Evolutionary conservation across 2,329 filamentous ascomycete genomes (phyloP).

Genomic region (Penicillium italicum): DNA sequence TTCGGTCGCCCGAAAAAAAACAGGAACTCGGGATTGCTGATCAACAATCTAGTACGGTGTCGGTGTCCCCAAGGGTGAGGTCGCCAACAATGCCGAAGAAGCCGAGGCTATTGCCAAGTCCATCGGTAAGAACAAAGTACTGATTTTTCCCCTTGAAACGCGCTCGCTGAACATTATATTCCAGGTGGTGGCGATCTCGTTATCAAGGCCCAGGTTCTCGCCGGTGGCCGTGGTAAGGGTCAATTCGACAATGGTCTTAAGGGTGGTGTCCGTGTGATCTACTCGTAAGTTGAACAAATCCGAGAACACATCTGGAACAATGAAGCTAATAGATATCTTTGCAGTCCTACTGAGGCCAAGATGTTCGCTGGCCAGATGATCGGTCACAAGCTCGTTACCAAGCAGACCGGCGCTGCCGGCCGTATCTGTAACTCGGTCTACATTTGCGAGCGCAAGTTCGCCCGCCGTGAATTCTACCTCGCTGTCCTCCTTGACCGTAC

Average conservation of each 20-base stretch:
- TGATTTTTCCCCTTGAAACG: neutral
- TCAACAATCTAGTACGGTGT: conserved; percentile 71
- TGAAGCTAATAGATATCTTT: conserved; percentile 13
- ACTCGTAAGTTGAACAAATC: conserved; percentile 61
- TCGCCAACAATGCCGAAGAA: conserved; percentile 78
- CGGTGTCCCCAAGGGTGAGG: conserved; percentile 83
- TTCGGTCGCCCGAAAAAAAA: conserved; percentile 14
- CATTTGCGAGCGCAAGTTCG: conserved; percentile 99
- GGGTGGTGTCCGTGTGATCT: conserved; percentile 97
- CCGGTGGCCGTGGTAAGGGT: conserved; percentile 96
- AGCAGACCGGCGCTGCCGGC: conserved; percentile 92
- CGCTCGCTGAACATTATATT: conserved; percentile 18
- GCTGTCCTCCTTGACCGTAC: conserved; percentile 97
- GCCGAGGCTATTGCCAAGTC: conserved; percentile 87
- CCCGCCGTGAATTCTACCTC: conserved; percentile 97
- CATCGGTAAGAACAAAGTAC: conserved; percentile 60
- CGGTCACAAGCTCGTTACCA: conserved; percentile 98
- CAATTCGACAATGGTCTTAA: conserved; percentile 98
- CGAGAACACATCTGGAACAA: neutral
- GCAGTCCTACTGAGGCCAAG: conserved; percentile 77
- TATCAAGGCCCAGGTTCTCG: conserved; percentile 98
- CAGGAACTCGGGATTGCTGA: conserved; percentile 20
- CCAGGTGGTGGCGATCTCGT: conserved; percentile 85
- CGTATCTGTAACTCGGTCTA: conserved; percentile 96
- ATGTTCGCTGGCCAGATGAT: conserved; percentile 99